Percentiles rank a stretch among this genome's conserved stretches.
These are phyloP conservation scores for Fusarium luffae DNA, from an alignment of 2,329 filamentous ascomycete species.

Conservation along the genomic window DNA sequence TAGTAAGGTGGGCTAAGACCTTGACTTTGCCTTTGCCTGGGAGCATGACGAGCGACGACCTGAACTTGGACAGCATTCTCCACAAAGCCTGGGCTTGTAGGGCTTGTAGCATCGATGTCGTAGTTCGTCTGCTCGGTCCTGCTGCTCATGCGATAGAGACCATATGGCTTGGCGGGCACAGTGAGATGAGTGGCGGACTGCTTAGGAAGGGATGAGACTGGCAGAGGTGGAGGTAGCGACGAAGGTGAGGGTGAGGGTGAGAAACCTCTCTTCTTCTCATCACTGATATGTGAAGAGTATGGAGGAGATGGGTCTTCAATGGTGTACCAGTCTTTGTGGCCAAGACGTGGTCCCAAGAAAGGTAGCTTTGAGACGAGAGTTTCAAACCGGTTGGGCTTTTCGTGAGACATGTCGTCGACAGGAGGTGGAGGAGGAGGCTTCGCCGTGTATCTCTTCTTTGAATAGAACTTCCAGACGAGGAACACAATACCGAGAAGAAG, in stretches of 20 bases:
- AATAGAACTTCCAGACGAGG: slow-evolving; percentile 40
- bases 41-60: slow-evolving; percentile 35
- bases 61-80: slow-evolving; percentile 39
- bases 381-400: slow-evolving; percentile 39
- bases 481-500: slow-evolving; percentile 39
- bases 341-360: slow-evolving; percentile 50
- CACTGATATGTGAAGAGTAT: slow-evolving; percentile 11
- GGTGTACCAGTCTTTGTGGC: slow-evolving; percentile 50
- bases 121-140: slow-evolving; percentile 21
- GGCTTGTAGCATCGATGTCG: slow-evolving; percentile 36
- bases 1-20: slow-evolving; percentile 15
- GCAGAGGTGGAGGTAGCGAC: slow-evolving; percentile 7
- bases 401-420: slow-evolving; percentile 36
- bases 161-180: slow-evolving; percentile 34
- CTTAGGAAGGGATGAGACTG: slow-evolving; percentile 27
- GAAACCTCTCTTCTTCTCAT: slow-evolving; percentile 38
- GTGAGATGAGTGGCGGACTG: slow-evolving; percentile 43
- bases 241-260: slow-evolving; percentile 22
- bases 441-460: slow-evolving; percentile 15
- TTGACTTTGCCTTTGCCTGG: slow-evolving; percentile 25
- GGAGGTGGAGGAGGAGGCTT: slow-evolving; percentile 14
- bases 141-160: slow-evolving; percentile 33
- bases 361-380: slow-evolving; percentile 50
- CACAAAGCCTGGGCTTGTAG: slow-evolving; percentile 40
- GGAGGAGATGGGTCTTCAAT: slow-evolving; percentile 45